Evolutionary conservation across 2,329 filamentous ascomycete species (phyloP), one percentile per base, ranked within the genome.

Genomic region (Colletotrichum spinosum): DNA sequence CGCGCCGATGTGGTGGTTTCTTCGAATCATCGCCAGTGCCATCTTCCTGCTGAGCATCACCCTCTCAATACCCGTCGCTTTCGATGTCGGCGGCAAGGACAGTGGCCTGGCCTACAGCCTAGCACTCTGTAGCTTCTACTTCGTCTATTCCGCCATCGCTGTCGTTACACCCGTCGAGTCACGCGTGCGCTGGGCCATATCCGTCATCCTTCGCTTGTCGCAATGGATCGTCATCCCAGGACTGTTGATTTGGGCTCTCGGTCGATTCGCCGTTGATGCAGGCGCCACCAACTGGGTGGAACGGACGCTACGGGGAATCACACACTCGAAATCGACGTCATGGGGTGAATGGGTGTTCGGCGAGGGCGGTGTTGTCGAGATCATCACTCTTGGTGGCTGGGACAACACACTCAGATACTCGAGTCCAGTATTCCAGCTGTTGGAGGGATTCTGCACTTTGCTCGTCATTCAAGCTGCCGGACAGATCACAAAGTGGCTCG

Each of bases 401-500:
- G 94, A 97, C 76, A 94, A 90, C 75, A 82, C 93, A 54, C 80
- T 99, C 78, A 87, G 90, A 74, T 98, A 97, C 82, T 97, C 94
- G 39, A 97, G 93, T 4, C 96, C 96, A 0, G 86, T 97, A 55
- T 99, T 98, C 81, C 96, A 99, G 80, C 84, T 99, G 8, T 88
- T 92, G 56, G 96, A 99, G 78, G 96, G 96, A 7, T 99, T 99
- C 80, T 98, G 96, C 83, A 98, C 93, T 74, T 81, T 99, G 72
- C 82, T 98, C 61, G 94, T 98, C 69, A 98, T 99, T 63, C 96
- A 99, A 79, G 93, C 94, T 15, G 91, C 92, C 12, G 96, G 96
- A 0, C 95, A 97, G 77, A 94, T 98, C 70, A 97, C 96, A 17
- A 88, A 93, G 77, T 98, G 94, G 90, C 86, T 98, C 37, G 95